Base-by-base conservation (phyloP, 768 basidiomycete genomes). In the Termitomyces eurrhizus region DNA sequence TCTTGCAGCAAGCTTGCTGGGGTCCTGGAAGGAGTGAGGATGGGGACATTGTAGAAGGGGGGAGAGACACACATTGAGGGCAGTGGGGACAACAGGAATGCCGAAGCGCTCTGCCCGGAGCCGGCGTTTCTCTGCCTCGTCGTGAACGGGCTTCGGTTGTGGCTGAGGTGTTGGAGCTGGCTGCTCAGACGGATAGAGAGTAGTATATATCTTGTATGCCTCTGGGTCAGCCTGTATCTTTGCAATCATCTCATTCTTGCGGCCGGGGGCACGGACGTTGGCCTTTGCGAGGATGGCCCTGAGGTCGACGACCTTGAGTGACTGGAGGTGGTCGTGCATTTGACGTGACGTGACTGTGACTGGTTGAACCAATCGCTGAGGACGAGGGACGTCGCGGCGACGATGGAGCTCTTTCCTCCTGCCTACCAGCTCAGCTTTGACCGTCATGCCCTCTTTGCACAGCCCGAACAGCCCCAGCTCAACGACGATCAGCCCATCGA, bases 221-320 rank as follows among this genome's bases (percentile, higher is more conserved):
- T 72, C 66, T 16, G 78, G 74, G 57, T 74, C 82, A 33, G 82
- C 82, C 50, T 83, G 71, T 58, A 90, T 85, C 65, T 80, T 82
- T 35, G 83, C 70, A 64, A 90, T 80, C 68, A 92, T 85, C 65
- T 89, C 89, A 0, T 74, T 68, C 72, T 90, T 92, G 68, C 81
- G 88, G 7, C 83, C 73, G 0, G 84, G 80, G 37, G 78, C 70
- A 5, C 80, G 51, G 57, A 83, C 74, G 39, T 68, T 60, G 24
- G 87, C 88, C 50, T 76, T 78, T 56, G 76, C 46, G 68, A 90
- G 83, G 62, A 90, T 81, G 59, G 82, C 78, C 67, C 76, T 84
- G 71, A 90, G 84, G 65, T 90, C 88, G 39, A 80, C 79, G 69
- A 89, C 89, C 72, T 88, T 89, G 76, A 90, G 84, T 0, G 84